These are phyloP conservation scores for Escallonia herrerae DNA, from an alignment of 129 eudicot species.

Conservation along the genomic window DNA sequence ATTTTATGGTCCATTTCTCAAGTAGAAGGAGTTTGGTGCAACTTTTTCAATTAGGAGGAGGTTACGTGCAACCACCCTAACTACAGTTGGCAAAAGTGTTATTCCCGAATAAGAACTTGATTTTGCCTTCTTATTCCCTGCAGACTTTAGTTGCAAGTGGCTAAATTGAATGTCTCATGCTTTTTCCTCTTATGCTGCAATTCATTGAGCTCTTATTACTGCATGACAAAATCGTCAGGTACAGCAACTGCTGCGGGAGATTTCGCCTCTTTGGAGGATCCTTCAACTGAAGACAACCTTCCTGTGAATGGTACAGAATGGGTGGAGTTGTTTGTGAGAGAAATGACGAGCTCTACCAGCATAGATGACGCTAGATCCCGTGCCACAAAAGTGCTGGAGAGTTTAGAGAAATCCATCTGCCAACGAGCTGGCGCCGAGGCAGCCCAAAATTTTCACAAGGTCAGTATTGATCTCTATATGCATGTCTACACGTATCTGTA, in stretches of 20 bases:
- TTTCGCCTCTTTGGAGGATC: constrained; percentile 25
- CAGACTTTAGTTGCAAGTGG: too few relatives aligned
- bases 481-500: background rate
- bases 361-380: constrained; percentile 88
- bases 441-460: constrained; percentile 57
- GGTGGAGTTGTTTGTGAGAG: constrained; percentile 80
- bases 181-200: too few relatives aligned
- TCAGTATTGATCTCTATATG: background rate
- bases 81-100: too few relatives aligned
- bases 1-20: too few relatives aligned
- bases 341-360: constrained; percentile 75
- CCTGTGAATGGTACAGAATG: constrained; percentile 64
- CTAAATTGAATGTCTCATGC: too few relatives aligned
- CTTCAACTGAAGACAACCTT: constrained; percentile 31
- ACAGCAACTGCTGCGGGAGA: constrained; percentile 23
- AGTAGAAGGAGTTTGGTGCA: too few relatives aligned
- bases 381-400: constrained; percentile 67
- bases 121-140: too few relatives aligned
- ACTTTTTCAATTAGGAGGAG: too few relatives aligned
- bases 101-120: too few relatives aligned
- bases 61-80: too few relatives aligned
- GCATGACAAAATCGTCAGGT: constrained; percentile 22
- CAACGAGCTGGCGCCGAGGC: constrained; percentile 46
- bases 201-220: background rate
- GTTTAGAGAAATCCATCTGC: constrained; percentile 61